Evolutionary conservation across 768 basidiomycete genomes (phyloP), one percentile per base, ranked within the genome.

Genomic region (Kwoniella newhampshirensis): DNA sequence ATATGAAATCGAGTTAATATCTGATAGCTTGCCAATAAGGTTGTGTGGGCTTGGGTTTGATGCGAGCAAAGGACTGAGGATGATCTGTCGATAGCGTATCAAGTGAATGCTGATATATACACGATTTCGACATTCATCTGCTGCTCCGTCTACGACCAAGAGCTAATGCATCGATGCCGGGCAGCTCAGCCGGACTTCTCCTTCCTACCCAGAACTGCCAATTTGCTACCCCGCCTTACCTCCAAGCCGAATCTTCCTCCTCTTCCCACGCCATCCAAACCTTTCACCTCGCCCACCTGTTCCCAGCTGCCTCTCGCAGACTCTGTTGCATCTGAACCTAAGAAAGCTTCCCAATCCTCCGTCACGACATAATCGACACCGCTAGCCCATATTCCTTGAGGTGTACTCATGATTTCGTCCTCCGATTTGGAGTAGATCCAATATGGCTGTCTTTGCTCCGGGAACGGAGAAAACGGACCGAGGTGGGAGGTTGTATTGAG

Each of bases 381-480:
- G 9, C 21, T 45, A 26, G 53, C 15, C 50, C 54, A 60, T 17
- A 64, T 48, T 11, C 64, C 64, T 12, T 30, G 6, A 4, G 70
- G 59, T 1, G 62, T 66, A 1, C 46, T 35, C 17, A 59, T 42
- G 1, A n/a, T 39, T 23, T 55, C 56, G 37, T 59, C 57, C 75
- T 96, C 92, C 0, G 88, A 87, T 79, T 91, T 94, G 77, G 89
- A 83, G 77, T 92, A 94, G 35, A 77, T 79, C 86, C 88, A 90
- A 27, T 66, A 1, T 18, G 58, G 62, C 27, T 35, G 13, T 4
- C 13, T 27, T 8, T 52, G 47, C 11, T 30, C 1, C 5, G 68
- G 57, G 9, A 62, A 52, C 9, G 52, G 23, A 1, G 37, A 50
- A 21, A 30, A 23, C 21, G 53, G 21, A 8, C 44, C 49, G 32